Base-by-base conservation (phyloP, 2,329 filamentous ascomycete genomes). In the Aspergillus bombycis region DNA sequence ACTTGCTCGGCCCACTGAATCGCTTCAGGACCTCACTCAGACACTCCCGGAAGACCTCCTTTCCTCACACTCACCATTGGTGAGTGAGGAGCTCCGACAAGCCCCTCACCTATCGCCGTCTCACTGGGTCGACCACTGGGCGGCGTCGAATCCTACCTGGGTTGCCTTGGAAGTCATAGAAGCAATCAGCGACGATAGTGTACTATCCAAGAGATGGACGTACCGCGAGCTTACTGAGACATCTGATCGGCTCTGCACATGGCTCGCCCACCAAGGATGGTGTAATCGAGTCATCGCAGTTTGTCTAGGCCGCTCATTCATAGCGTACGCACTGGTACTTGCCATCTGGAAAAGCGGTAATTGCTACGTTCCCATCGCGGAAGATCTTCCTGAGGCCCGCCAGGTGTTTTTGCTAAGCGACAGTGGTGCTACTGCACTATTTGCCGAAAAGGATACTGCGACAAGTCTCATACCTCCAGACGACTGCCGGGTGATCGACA, bases 341-440 rank as follows among this genome's bases (percentile, higher is more conserved):
- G 64, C 58, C 9, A 65, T 65, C 8, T 65, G 58, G 62, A 65
- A 65, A 23, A 64, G 58, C 19, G 62, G 62, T 1, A 65, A 65
- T 58, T 64, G 62, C 19, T 65, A 65, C 23, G 56, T 65, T 2
- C 62, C 62, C 23, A 63, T 65, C 23, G 64, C 62, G 5, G 64
- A 65, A 38, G 62, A 64, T 48, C 61, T 65, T 36, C 64, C 64
- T 5, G 58, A 62, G n/a, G 52, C 58, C 3, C 64, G 64, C 4
- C 58, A 50, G 21, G 30, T 62, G 1, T 60, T 65, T 28, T 34
- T 50, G 23, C 6, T 50, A 1, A 50, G 46, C 11, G 46, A 50
- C 26, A 50, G 46, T n/a, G 46, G 46, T 30, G 46, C 46, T 19
- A n/a, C 46, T 16, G 46, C 26, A 14, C 5, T 50, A 19, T 50